Base-by-base conservation (phyloP, 495 filamentous ascomycete species). In the Usnea hakonensis region DNA sequence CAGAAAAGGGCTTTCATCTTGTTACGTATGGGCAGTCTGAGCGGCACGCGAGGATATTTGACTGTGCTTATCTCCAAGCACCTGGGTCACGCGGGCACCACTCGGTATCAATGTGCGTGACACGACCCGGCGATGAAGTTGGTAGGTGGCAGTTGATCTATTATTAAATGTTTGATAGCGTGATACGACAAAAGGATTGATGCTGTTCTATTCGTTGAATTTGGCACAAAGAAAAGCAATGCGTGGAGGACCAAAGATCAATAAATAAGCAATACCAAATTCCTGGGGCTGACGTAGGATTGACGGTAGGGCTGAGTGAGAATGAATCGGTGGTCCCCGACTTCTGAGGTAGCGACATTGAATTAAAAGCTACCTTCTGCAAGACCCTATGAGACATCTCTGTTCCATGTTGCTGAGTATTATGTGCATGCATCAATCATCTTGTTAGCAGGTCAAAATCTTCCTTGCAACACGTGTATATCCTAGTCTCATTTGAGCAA, bases 1-100 rank as follows among this genome's bases (percentile, higher is more conserved):
- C 2, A 14, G 35, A 73, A 65, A 68, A 14, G 74, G 50, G 65
- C 71, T 69, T 59, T 37, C 72, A 21, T 60, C 68, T 16, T 30
- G 37, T 26, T 32, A 19, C 19, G 6, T 52, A 32, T 52, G 26
- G 48, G 26, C 6, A 52, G 17, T 33, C 28, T 19, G 26, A 32
- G 16, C 1, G 48, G 32, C 32, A 32, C 5, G 28, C 9, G 28
- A 9, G 13, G 48, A 5, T 32, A 32, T 19, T 17, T 19, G 4
- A 19, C 19, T 5, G 28, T 14, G n/a, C 23, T 32, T 23, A 14
- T 4, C 9, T 23, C 3, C 14, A 14, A 17, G 13, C 0, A 16
- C 1, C n/a, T 44, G 46, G 46, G 6, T 52, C 48, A 52, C 48
- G 48, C 48, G 48, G 48, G 26, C 28, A 52, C 28, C 16, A 16